Conservation (phyloP, 169 alveolate species). For the Amoebophrya sp. region DNA sequence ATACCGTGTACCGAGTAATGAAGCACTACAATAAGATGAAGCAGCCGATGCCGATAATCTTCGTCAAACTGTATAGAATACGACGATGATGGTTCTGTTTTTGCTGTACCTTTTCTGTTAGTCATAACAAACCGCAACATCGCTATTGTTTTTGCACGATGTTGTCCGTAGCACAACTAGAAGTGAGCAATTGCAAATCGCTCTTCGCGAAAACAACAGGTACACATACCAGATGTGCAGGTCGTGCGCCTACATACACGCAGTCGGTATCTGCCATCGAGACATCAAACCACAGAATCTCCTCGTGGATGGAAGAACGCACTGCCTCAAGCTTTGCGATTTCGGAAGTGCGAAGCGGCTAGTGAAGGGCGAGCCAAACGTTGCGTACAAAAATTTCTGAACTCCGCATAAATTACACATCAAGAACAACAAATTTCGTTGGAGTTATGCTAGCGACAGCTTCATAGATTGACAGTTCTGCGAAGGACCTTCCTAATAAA, state of each 20-base stretch:
- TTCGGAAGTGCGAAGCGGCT: slow-evolving; percentile 95
- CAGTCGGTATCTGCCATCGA: slow-evolving; percentile 82
- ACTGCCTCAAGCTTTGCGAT: slow-evolving; percentile 88
- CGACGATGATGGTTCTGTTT: neutral
- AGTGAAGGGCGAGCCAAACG: slow-evolving; percentile 72
- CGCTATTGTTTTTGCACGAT: too few species aligned
- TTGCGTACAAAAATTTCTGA: slow-evolving; percentile 42
- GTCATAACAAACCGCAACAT: too few species aligned
- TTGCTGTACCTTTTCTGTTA: too few species aligned
- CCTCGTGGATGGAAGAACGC: slow-evolving; percentile 82
- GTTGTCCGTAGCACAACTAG: too few species aligned
- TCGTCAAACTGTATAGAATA: slow-evolving; percentile 80
- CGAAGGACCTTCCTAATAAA: slow-evolving; percentile 31
- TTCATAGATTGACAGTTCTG: neutral
- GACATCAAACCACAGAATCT: slow-evolving; percentile 98
- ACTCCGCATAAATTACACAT: too few species aligned
- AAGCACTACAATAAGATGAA: slow-evolving; percentile 81
- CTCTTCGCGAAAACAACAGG: too few species aligned
- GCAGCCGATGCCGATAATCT: slow-evolving; percentile 78
- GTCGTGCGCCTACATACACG: slow-evolving; percentile 46
- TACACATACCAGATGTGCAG: slow-evolving; percentile 69
- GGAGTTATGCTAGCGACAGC: neutral
- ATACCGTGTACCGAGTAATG: slow-evolving; percentile 85
- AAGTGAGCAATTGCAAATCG: too few species aligned
- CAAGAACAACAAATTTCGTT: neutral